These are phyloP conservation scores for Protostelium mycophagum DNA, from an alignment of 78 protist species.

Conservation along the genomic window DNA sequence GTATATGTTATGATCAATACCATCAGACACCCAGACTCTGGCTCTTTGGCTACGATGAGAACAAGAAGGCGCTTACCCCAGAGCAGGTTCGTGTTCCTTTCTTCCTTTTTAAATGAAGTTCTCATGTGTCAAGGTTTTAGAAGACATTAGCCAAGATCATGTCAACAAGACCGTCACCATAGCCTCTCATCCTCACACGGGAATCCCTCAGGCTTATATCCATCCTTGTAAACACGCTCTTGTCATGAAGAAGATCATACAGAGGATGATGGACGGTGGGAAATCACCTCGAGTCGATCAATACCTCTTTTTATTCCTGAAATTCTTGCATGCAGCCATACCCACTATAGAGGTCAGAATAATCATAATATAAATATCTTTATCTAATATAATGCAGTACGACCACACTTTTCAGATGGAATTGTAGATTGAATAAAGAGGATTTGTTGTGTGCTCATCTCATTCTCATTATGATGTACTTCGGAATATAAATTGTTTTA, in stretches of 20 bases:
- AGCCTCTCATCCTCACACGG: slow-evolving; percentile 93
- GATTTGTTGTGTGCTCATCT: too few relatives aligned
- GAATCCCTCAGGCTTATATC: slow-evolving; percentile 68
- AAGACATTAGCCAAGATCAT: slow-evolving; percentile 94
- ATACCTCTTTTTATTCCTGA: slow-evolving; percentile 86
- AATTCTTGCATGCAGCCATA: slow-evolving; percentile 88
- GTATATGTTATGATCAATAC: slow-evolving; percentile 91
- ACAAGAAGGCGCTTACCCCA: slow-evolving; percentile 43
- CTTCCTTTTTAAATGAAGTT: too few relatives aligned
- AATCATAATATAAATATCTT: not conserved
- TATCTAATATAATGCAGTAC: not conserved
- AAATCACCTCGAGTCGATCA: slow-evolving; percentile 58
- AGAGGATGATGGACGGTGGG: slow-evolving; percentile 58
- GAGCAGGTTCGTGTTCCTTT: too few relatives aligned
- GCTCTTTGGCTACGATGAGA: slow-evolving; percentile 90
- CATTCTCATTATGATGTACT: too few relatives aligned
- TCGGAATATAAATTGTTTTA: too few relatives aligned
- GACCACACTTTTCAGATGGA: not conserved
- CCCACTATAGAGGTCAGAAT: slow-evolving; percentile 87
- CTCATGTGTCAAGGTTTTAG: too few relatives aligned
- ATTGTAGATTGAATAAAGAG: too few relatives aligned
- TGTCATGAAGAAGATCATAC: slow-evolving; percentile 89
- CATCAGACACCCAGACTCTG: slow-evolving; percentile 89
- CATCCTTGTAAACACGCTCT: slow-evolving; percentile 86
- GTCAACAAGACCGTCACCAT: slow-evolving; percentile 94